These are phyloP conservation scores for Lasiosphaeris hirsuta DNA, from an alignment of 495 filamentous ascomycete genomes.

Conservation along the genomic window DNA sequence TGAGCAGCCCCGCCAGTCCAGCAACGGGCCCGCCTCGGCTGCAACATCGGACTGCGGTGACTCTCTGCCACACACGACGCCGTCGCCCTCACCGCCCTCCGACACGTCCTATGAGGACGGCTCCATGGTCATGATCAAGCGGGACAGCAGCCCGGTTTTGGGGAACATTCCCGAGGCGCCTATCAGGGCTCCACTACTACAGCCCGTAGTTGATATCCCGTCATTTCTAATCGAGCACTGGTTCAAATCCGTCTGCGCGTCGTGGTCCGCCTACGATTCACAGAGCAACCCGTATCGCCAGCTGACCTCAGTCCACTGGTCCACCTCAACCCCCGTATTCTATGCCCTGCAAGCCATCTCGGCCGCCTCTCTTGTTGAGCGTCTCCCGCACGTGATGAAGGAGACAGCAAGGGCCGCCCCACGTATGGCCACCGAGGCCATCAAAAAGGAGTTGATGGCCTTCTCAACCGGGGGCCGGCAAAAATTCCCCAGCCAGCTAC, in stretches of 20 bases:
- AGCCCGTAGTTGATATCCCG: conserved; percentile 31
- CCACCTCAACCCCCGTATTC: conserved; percentile 24
- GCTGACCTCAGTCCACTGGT: conserved; percentile 28
- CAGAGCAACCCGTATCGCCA: conserved; percentile 28
- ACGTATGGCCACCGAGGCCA: conserved; percentile 24
- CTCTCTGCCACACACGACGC: not conserved
- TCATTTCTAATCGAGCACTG: conserved; percentile 36
- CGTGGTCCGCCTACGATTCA: conserved; percentile 34
- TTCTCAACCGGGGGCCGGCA: conserved; percentile 14
- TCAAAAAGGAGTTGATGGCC: conserved; percentile 24
- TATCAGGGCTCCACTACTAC: conserved; percentile 7
- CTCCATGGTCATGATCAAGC: conserved; percentile 11
- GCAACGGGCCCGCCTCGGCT: not conserved
- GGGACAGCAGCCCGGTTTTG: not conserved
- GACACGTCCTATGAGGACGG: not conserved
- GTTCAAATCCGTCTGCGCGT: conserved; percentile 36
- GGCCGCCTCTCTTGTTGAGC: conserved; percentile 32
- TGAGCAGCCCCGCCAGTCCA: not conserved
- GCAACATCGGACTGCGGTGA: not conserved
- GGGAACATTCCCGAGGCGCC: conserved; percentile 2
- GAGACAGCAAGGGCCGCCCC: conserved; percentile 30
- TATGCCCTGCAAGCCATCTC: conserved; percentile 32
- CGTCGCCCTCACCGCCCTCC: conserved; percentile 8
- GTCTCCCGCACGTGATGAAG: conserved; percentile 28
- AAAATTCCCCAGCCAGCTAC: conserved; percentile 28